These are phyloP conservation scores for Persicaria maculosa DNA, from an alignment of 148 eudicot species.

Conservation along the genomic window DNA sequence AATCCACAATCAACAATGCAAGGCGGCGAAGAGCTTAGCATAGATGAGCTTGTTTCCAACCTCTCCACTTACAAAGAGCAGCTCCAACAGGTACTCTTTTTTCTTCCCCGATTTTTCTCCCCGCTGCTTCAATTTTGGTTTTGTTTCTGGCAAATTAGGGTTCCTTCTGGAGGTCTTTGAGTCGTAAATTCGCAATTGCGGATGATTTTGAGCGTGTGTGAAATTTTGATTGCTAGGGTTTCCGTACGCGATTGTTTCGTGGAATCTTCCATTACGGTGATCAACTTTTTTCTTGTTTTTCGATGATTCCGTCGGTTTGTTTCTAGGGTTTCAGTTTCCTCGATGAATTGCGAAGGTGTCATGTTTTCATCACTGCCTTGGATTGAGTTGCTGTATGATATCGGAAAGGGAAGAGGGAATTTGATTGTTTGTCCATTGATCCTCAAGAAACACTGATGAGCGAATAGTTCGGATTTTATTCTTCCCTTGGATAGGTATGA, in stretches of 20 bases:
- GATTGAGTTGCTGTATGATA: background rate
- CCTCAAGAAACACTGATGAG: too few relatives aligned
- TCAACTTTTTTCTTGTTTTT: background rate
- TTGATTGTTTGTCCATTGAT: background rate
- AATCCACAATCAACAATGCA: slow-evolving; percentile 19
- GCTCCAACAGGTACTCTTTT: slow-evolving; percentile 57
- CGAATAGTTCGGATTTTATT: background rate
- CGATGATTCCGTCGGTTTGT: background rate
- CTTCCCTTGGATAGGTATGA: background rate
- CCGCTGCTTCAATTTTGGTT: background rate
- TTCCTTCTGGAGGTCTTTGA: background rate
- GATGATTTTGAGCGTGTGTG: background rate
- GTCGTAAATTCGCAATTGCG: background rate
- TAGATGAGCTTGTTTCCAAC: slow-evolving; percentile 70
- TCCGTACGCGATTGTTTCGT: background rate
- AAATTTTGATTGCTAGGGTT: background rate
- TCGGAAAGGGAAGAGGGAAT: background rate
- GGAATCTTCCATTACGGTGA: background rate
- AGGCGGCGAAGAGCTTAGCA: slow-evolving; percentile 65
- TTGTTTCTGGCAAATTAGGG: background rate
- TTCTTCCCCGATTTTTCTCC: background rate
- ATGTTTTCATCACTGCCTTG: background rate
- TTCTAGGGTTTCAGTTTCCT: slow-evolving; percentile 8
- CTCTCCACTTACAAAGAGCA: slow-evolving; percentile 82
- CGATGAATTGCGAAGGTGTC: background rate